Conservation (phyloP, 768 basidiomycete species). For the Phylloporus arenicola region DNA sequence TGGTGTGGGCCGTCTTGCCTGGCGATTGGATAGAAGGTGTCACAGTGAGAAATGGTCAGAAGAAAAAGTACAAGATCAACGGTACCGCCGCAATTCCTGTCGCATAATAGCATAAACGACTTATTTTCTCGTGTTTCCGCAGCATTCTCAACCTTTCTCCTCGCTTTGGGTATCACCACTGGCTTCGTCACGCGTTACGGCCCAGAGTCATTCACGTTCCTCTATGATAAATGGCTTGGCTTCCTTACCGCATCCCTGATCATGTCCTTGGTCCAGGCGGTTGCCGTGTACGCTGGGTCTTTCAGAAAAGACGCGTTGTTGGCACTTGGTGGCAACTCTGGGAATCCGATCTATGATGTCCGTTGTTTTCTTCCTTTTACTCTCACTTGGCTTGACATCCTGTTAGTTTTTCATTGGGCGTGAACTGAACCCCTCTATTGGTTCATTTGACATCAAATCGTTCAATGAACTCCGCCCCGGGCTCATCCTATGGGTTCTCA, state of each 20-base stretch:
- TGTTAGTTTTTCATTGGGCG: slow-evolving; percentile 89
- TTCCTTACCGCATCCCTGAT: slow-evolving; percentile 76
- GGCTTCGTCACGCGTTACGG: slow-evolving; percentile 74
- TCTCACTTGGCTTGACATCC: background rate
- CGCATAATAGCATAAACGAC: background rate
- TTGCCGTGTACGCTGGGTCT: slow-evolving; percentile 64
- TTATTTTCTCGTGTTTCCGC: background rate
- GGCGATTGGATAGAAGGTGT: slow-evolving; percentile 68
- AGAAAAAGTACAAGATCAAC: slow-evolving; percentile 89
- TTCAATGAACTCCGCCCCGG: slow-evolving; percentile 48
- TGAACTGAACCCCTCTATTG: slow-evolving; percentile 84
- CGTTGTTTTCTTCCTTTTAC: slow-evolving; percentile 23
- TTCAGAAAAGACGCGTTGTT: slow-evolving; percentile 68
- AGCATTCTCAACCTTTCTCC: slow-evolving; percentile 87
- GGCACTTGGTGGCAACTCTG: slow-evolving; percentile 89
- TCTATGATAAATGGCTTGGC: slow-evolving; percentile 91
- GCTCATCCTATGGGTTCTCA: slow-evolving; percentile 83
- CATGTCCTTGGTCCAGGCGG: slow-evolving; percentile 73
- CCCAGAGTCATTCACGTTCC: slow-evolving; percentile 74
- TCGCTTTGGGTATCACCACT: slow-evolving; percentile 66
- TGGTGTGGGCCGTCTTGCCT: slow-evolving; percentile 76
- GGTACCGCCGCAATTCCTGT: slow-evolving; percentile 44
- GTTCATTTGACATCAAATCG: slow-evolving; percentile 68
- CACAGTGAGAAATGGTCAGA: slow-evolving; percentile 66
- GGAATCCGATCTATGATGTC: slow-evolving; percentile 87